These are phyloP conservation scores for Pyropia haitanensis DNA, from an alignment of 23 red algal species.

Conservation along the genomic window DNA sequence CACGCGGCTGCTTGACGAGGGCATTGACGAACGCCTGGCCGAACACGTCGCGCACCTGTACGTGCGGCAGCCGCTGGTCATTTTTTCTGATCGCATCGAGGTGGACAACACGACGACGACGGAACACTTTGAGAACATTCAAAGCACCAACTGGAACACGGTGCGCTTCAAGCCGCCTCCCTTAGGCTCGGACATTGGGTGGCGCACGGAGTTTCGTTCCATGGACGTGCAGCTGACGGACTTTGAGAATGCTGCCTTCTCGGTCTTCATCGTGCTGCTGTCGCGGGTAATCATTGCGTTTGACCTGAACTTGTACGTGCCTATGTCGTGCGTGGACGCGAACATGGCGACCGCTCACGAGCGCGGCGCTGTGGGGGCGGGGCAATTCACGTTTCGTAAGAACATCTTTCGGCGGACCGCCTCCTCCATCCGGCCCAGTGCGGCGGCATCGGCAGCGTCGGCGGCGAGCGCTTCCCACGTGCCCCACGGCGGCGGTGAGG, in stretches of 20 bases:
- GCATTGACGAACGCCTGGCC: slow-evolving; percentile 85
- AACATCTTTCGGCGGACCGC: slow-evolving; percentile 65
- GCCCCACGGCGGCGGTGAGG: no score
- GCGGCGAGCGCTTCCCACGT: no score
- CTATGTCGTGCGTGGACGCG: slow-evolving; percentile 77
- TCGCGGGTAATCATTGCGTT: slow-evolving; percentile 95
- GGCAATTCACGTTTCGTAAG: slow-evolving; percentile 77
- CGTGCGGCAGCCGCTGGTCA: slow-evolving; percentile 88
- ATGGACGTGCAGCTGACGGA: slow-evolving; percentile 96
- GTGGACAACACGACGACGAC: slow-evolving; percentile 50
- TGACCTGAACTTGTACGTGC: slow-evolving; percentile 97
- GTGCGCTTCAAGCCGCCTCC: slow-evolving; percentile 95
- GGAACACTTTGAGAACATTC: slow-evolving; percentile 99
- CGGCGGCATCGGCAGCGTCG: no score
- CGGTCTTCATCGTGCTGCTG: slow-evolving; percentile 88
- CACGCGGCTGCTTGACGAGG: slow-evolving; percentile 32
- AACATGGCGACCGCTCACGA: slow-evolving; percentile 84
- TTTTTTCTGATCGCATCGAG: slow-evolving; percentile 66
- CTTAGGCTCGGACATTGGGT: slow-evolving; percentile 57
- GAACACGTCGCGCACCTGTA: slow-evolving; percentile 93
- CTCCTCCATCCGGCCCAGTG: slow-evolving; percentile 1
- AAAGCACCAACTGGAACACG: slow-evolving; percentile 99
- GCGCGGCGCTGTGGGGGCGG: slow-evolving; percentile 30
- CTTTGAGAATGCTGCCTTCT: slow-evolving; percentile 98
- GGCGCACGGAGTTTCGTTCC: slow-evolving; percentile 81